These are phyloP conservation scores for Acidiella bohemica DNA, from an alignment of 495 filamentous ascomycete species.

Conservation along the genomic window DNA sequence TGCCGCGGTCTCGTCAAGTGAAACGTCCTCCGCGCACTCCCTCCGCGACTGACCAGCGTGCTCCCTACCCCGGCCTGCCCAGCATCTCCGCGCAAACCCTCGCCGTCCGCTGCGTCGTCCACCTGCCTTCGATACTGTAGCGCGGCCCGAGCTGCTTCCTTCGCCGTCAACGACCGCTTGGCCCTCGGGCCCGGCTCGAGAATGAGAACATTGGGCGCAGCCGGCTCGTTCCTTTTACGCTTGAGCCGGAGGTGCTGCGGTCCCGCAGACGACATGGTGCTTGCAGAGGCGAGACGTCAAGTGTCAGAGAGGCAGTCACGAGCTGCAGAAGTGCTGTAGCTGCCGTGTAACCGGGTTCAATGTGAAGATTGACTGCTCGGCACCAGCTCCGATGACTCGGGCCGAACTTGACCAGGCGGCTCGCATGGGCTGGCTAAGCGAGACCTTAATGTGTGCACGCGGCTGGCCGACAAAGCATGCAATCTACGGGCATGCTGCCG, in stretches of 20 bases:
- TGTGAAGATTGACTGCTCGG: too few species aligned
- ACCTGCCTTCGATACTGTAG: slow-evolving; percentile 1
- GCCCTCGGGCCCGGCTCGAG: neutral
- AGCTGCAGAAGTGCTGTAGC: too few species aligned
- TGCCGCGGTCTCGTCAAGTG: neutral
- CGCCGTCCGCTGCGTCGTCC: neutral
- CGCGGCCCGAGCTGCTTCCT: neutral
- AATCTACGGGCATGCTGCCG: too few species aligned
- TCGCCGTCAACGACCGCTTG: neutral
- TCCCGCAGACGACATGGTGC: neutral
- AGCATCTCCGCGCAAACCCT: neutral
- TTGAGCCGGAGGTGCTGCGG: slow-evolving; percentile 8
- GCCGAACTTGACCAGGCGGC: too few species aligned
- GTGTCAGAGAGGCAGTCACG: too few species aligned
- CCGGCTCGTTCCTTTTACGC: slow-evolving; percentile 12
- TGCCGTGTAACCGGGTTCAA: too few species aligned
- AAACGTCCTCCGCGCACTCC: neutral
- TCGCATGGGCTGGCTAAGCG: too few species aligned
- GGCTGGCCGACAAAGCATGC: too few species aligned
- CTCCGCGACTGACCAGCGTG: neutral
- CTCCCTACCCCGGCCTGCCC: neutral
- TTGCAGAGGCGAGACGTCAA: too few species aligned
- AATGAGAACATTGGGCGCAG: slow-evolving; percentile 7
- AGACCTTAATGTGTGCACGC: too few species aligned
- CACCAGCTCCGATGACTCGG: too few species aligned